Evolutionary conservation across 768 basidiomycete species (phyloP), one percentile per base, ranked within the genome.

Genomic region (Cubamyces sp.): DNA sequence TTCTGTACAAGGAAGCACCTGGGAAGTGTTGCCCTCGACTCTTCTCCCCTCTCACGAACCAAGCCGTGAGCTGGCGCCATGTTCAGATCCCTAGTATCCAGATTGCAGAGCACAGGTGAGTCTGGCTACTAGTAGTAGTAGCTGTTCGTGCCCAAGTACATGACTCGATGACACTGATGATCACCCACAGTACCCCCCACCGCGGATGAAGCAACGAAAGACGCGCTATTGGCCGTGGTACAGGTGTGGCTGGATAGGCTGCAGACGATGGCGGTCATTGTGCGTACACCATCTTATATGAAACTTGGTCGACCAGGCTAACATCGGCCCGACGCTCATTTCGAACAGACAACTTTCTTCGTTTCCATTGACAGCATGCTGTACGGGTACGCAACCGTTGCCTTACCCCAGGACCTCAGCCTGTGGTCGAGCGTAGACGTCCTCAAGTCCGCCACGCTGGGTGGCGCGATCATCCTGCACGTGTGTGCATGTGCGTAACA

Each of bases 211-310:
- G 40, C 61, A 42, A 54, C 50, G 37, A 60, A 62, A 16, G 58
- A 66, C 28, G 64, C 64, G 6, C 54, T 66, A 19, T 57, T 68
- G 8, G 58, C 60, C 1, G 67, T 86, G 3, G 77, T 85, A 11
- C 79, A 80, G 61, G 81, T 83, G 1, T 87, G 86, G 86, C 81
- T 84, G 74, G 85, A 86, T 61, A 76, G 85, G 46, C 75, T 87
- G 41, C 83, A 85, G 70, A 71, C 85, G 18, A 85, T 87, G 71
- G 81, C 78, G 21, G 78, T 87, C 26, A 83, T 86, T 51, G 85
- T 84, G 50, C 69, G 84, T 73, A 12, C 12, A 3, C 11, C n/a
- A 19, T 5, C 30, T 23, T 11, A 12, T 12, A n/a, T n/a, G 19
- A 21, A 51, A 61, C 49, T 43, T 26, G 18, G 11, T 18, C 12